Evolutionary conservation across 176 grass and related monocot genomes (phyloP), one percentile per base, ranked within the genome.

Genomic region (Olyra latifolia): DNA sequence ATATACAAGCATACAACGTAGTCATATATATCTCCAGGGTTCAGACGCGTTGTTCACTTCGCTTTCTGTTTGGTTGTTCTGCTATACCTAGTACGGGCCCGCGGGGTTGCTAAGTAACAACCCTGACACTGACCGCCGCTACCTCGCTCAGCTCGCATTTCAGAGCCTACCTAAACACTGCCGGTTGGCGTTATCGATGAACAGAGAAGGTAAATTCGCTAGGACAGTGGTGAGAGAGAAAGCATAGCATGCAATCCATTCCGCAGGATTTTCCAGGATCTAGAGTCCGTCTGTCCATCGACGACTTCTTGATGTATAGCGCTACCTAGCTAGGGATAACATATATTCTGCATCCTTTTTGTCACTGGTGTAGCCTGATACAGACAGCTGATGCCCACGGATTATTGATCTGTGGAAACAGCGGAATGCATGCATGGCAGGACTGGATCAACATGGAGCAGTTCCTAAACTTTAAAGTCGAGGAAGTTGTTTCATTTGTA

Each of bases 31-130:
- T 9, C 23, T 71, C 25, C 25, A 63, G 57, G 54, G n/a, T 23
- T 35, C 25, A 49, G 58, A 72, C 3, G 80, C 25, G 75, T 60
- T 43, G 75, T 68, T 38, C 68, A 59, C 59, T 64, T 88, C 48
- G 80, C 75, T 72, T 17, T 83, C 60, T 28, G 20, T 47, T 55
- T 20, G 71, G 56, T 71, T 72, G 32, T 38, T 35, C 45, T 65
- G 66, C 14, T 44, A 72, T 48, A 57, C 70, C 70, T 83, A 50
- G 74, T 73, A 88, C 43, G 32, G 32, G 0, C 32, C 32, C 5
- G 32, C 56, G 20, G 81, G 45, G 76, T 84, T 46, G 62, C 69
- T 84, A 55, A 62, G 44, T 69, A 84, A 80, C 87, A 69, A 75
- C 76, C 24, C 12, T 7, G 87, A 80, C 3, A 63, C 81, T 15